Conservation (phyloP, 306 rosid species). For the Myrica gale region DNA sequence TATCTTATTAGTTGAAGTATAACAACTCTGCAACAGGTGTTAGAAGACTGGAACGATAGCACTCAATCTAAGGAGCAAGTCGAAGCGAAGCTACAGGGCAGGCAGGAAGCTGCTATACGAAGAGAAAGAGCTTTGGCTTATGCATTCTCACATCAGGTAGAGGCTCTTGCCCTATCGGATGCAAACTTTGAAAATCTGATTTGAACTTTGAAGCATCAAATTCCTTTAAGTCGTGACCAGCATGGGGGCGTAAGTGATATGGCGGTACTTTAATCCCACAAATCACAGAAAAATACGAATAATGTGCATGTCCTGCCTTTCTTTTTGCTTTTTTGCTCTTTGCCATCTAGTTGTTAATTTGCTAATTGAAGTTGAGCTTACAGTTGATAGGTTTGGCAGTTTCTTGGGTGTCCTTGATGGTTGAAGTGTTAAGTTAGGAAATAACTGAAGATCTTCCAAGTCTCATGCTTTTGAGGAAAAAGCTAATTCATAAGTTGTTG, state of each 20-base stretch:
- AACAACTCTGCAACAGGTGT: conserved; percentile 36
- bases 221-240: not conserved
- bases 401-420: not conserved
- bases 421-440: not conserved
- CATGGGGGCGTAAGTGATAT: not conserved
- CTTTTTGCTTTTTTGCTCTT: not conserved
- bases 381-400: not conserved
- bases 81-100: conserved; percentile 46
- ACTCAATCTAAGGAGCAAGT: conserved; percentile 67
- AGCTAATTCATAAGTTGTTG: not conserved
- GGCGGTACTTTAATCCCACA: not conserved
- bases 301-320: not conserved
- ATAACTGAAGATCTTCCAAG: not conserved
- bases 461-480: not conserved
- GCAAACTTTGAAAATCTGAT: not conserved
- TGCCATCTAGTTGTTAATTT: not conserved
- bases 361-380: not conserved
- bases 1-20: conserved; percentile 15
- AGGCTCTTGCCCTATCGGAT: not conserved
- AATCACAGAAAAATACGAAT: not conserved
- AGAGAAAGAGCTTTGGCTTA: conserved; percentile 90
- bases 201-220: conserved; percentile 1
- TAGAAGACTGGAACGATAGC: conserved; percentile 71
- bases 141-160: conserved; percentile 84
- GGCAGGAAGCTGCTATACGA: conserved; percentile 76